Base-by-base conservation (phyloP, 2,329 filamentous ascomycete genomes). In the Nectriaceae sp. region DNA sequence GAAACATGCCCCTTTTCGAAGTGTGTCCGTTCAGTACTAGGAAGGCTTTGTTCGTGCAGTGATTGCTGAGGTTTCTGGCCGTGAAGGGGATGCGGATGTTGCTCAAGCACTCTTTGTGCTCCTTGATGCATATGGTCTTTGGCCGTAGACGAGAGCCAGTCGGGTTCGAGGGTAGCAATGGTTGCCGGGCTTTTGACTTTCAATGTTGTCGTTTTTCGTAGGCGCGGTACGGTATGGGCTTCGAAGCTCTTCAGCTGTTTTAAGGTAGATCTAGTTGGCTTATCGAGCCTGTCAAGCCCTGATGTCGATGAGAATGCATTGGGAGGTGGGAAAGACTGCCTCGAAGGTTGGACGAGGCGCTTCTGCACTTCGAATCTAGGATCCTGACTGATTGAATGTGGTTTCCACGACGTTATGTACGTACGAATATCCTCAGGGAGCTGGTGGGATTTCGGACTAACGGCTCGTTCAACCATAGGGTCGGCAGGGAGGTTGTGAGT, bases 401-500 rank as follows among this genome's bases (percentile, higher is more conserved):
- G 33, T 21, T 47, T 48, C 33, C 42, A 36, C 44, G 50, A 47
- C 41, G 44, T 42, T 36, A 44, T 49, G 43, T 55, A 54, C 22
- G 47, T 50, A 42, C 43, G 49, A 42, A 52, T 21, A 49, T 60
- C 56, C 6, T 49, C 40, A 21, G 44, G 44, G 22, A 63, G 47
- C 20, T 47, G 35, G 36, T 58, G 52, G 31, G 56, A 50, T 39
- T 54, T 57, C 19, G 60, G 59, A 22, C 59, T 58, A 33, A 49
- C 26, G 13, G 53, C 45, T 36, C 42, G 46, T 31, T 52, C 47
- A 20, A 50, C 33, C 18, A 29, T 44, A 20, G 40, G 45, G 43
- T 63, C 58, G 26, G 42, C 26, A 5, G 21, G 37, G 42, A 62
- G 42, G 33, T 41, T 35, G 40, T 61, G 60, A 19, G 39, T 40